Percentiles rank a stretch among this genome's conserved stretches.
These are phyloP conservation scores for Rosa lucieae DNA, from an alignment of 306 rosid species.

Conservation along the genomic window DNA sequence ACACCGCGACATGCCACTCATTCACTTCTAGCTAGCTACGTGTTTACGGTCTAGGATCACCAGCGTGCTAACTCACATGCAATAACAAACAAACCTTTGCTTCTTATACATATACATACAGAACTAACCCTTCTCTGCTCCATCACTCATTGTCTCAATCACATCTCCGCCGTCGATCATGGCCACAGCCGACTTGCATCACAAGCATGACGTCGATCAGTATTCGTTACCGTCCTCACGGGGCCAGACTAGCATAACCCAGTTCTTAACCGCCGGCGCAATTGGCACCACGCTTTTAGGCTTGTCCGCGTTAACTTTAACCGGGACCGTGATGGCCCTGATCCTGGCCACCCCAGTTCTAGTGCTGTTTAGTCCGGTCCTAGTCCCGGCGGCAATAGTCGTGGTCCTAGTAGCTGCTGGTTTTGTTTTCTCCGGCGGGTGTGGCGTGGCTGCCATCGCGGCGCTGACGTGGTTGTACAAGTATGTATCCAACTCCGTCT, in stretches of 20 bases:
- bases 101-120: background rate
- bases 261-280: slow-evolving; percentile 52
- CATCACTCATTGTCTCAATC: background rate
- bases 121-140: background rate
- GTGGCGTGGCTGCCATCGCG: slow-evolving; percentile 52
- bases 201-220: background rate
- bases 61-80: background rate
- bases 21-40: background rate
- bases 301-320: slow-evolving; percentile 47
- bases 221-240: slow-evolving; percentile 27
- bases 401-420: slow-evolving; percentile 39
- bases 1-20: background rate
- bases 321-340: slow-evolving; percentile 53
- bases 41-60: background rate
- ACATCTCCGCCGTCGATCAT: background rate
- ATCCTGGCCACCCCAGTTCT: slow-evolving; percentile 60
- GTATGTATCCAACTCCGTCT: slow-evolving; percentile 28
- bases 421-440: slow-evolving; percentile 50
- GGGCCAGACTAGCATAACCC: slow-evolving; percentile 30
- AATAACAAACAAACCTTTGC: background rate
- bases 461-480: slow-evolving; percentile 56
- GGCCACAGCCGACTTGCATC: background rate
- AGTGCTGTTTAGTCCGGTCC: slow-evolving; percentile 58
- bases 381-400: slow-evolving; percentile 46
- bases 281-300: slow-evolving; percentile 49